Evolutionary conservation across 192 early-diverging fungal genomes (phyloP).

Genomic region (Martensiomyces pterosporus): DNA sequence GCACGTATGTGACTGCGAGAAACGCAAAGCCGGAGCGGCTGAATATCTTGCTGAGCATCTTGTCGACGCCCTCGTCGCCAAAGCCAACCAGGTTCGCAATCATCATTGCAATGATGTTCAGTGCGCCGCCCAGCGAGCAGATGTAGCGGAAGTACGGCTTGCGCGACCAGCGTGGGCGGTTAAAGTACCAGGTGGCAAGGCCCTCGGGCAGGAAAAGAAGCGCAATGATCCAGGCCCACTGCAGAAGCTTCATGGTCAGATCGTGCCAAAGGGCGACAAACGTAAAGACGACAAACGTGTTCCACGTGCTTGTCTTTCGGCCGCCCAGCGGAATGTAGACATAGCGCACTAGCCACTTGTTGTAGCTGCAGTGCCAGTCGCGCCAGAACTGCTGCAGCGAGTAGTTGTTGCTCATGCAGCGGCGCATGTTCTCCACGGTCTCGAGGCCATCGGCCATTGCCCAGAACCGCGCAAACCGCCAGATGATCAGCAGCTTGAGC

Average conservation of each 20-base stretch:
- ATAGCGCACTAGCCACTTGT: constrained; percentile 83
- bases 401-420: constrained; percentile 97
- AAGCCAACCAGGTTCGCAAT: constrained; percentile 96
- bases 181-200: constrained; percentile 53
- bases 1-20: constrained; percentile 47
- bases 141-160: constrained; percentile 67
- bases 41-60: constrained; percentile 66
- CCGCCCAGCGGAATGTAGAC: constrained; percentile 94
- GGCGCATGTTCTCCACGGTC: constrained; percentile 90
- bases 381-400: constrained; percentile 92
- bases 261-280: constrained; percentile 99
- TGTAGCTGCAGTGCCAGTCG: constrained; percentile 93
- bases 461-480: constrained; percentile 98
- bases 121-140: constrained; percentile 73
- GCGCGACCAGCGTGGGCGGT: constrained; percentile 22
- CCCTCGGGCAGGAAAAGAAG: constrained; percentile 85
- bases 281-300: constrained; percentile 85
- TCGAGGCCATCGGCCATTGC: constrained; percentile 87
- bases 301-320: constrained; percentile 59
- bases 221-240: constrained; percentile 90
- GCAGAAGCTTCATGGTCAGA: constrained; percentile 73
- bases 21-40: constrained; percentile 44
- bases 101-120: constrained; percentile 95
- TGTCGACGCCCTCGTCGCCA: constrained; percentile 79
- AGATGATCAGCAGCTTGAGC: constrained; percentile 93